Evolutionary conservation across 805 yeast species (phyloP), one percentile per base, ranked within the genome.

Genomic region (Saccharomyces paradoxus): DNA sequence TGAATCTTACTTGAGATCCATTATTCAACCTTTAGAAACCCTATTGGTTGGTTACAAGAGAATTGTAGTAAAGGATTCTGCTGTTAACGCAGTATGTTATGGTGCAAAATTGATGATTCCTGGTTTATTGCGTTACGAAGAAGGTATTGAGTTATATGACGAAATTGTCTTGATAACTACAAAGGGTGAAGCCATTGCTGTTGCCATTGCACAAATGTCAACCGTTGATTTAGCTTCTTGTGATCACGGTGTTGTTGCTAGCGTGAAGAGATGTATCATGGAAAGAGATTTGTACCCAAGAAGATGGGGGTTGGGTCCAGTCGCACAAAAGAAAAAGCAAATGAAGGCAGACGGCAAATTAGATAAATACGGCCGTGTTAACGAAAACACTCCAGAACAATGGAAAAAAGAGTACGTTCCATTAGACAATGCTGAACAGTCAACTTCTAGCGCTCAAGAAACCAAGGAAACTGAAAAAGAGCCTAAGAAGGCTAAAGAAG

Each of bases 61-160:
- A 78, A 82, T 94, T 60, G 98, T 94, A 48, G 99, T 89, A 58
- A 83, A 83, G 74, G 88, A 92, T 73, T 88, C 96, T 58, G 97
- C 99, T 50, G 98, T 92, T 60, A 92, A 92, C 74, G 92, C 98
- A 52, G 95, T 92, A 53, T 94, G 99, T 80, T 92, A 92, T 74
- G 99, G 99, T 74, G 99, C 99, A 62, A 92, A 94, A 76, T 82
- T 92, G 67, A 92, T 94, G 99, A 90, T 94, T 70, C 99, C 99
- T 59, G 99, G 99, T 78, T 78, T 92, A 68, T 81, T 94, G 70
- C 87, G 99, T 77, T 92, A 94, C 73, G 99, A 92, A 78, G 95
- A 89, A 67, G 97, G 97, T 60, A 92, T 92, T 66, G 99, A 92
- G 76, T 80, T 92, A 65, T 89, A 92, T 70, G 98, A 92, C 71